phyloP scores from a whole-genome alignment of 139 green algal species.

The Trebouxia sp. region DNA sequence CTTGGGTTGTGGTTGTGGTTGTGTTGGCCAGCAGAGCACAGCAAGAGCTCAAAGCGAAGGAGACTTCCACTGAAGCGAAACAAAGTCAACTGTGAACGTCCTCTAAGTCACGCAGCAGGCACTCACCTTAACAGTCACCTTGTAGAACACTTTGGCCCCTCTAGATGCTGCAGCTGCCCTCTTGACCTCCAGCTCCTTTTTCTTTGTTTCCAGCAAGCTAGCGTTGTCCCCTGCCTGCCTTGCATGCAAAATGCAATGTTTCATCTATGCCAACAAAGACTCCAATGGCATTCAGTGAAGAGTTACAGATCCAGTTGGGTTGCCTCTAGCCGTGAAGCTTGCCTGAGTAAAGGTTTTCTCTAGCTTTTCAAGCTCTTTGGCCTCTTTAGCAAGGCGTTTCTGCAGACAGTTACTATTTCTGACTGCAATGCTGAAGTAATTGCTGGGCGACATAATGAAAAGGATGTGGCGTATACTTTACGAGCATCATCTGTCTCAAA shows the following conservation, averaged over 20 bases:
- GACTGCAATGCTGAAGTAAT: background rate
- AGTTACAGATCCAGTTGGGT: too few relatives aligned
- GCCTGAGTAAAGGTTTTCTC: slow-evolving; percentile 75
- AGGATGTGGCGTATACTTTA: slow-evolving; percentile 48
- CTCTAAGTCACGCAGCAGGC: background rate
- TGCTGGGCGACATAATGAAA: background rate
- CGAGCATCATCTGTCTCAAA: slow-evolving; percentile 80
- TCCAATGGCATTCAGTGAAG: too few relatives aligned
- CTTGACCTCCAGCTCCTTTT: slow-evolving; percentile 52
- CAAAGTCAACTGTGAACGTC: too few relatives aligned
- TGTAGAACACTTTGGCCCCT: slow-evolving; percentile 74
- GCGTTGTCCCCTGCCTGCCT: slow-evolving; percentile 63
- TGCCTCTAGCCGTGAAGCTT: too few relatives aligned
- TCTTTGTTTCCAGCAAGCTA: slow-evolving; percentile 44
- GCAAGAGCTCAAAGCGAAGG: too few relatives aligned
- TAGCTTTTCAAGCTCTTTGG: slow-evolving; percentile 76
- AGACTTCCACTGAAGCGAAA: too few relatives aligned
- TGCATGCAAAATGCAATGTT: too few relatives aligned
- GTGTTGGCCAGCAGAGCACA: too few relatives aligned
- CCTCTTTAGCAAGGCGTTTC: slow-evolving; percentile 83
- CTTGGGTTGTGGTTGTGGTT: too few relatives aligned
- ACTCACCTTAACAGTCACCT: slow-evolving; percentile 76
- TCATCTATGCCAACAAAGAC: too few relatives aligned
- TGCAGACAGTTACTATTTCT: slow-evolving; percentile 36
- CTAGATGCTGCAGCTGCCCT: slow-evolving; percentile 28